Conservation (phyloP, 495 filamentous ascomycete species). For the Rhypophila decipiens region DNA sequence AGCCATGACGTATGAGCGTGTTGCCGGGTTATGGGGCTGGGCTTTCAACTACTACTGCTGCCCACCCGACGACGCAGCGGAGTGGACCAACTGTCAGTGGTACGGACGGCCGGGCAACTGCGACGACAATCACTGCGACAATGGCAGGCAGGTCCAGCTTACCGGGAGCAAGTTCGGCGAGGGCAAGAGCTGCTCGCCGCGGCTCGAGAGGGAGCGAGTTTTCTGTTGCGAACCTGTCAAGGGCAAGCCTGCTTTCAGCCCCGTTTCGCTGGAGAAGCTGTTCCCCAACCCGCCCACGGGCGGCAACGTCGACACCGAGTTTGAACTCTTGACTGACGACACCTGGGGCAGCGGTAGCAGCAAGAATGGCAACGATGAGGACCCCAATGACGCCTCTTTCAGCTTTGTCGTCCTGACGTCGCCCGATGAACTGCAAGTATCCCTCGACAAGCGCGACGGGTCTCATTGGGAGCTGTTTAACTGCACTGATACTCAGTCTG, state of each 20-base stretch:
- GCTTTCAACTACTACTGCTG: constrained; percentile 13
- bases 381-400: constrained; percentile 21
- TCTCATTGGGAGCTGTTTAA: constrained; percentile 23
- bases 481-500: constrained; percentile 7
- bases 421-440: constrained; percentile 18
- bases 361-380: constrained; percentile 7
- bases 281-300: constrained; percentile 22
- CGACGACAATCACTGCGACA: constrained; percentile 17
- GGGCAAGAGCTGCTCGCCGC: constrained; percentile 4
- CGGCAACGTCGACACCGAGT: constrained; percentile 17
- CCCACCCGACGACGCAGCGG: constrained; percentile 1
- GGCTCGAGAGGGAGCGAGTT: constrained; percentile 7
- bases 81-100: constrained; percentile 10
- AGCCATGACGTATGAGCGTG: no score
- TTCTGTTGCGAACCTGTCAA: constrained; percentile 22
- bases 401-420: constrained; percentile 23
- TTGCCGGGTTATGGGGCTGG: no score
- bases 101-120: constrained; percentile 12
- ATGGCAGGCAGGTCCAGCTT: constrained; percentile 8
- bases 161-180: background rate
- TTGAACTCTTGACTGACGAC: constrained; percentile 19
- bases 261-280: constrained; percentile 27
- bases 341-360: constrained; percentile 11
- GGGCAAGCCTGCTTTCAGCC: constrained; percentile 19
- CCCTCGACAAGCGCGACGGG: constrained; percentile 25